Percentiles rank a stretch among this genome's conserved stretches.
phyloP scores from a whole-genome alignment of 2,329 filamentous ascomycete species.

The Beauveria pseudobassiana region DNA sequence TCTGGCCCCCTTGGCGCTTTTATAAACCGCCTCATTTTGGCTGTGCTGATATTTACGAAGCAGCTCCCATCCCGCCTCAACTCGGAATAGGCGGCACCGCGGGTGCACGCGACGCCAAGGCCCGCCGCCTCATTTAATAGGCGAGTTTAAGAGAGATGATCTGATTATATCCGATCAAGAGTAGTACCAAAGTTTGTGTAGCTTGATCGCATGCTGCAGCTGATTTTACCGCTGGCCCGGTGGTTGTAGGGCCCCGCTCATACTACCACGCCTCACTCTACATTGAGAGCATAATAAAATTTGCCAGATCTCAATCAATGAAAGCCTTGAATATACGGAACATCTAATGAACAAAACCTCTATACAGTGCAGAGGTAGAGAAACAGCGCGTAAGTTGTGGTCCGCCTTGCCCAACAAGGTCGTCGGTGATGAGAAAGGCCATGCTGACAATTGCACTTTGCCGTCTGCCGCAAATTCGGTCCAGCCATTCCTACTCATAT shows the following conservation, averaged over 20 bases:
- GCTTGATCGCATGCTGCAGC: neutral
- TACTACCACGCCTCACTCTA: neutral
- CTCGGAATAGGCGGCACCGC: neutral
- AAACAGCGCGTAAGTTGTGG: neutral
- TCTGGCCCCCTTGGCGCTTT: neutral
- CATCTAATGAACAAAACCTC: too few species aligned
- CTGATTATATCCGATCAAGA: too few species aligned
- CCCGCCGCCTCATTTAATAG: neutral
- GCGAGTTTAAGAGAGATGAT: neutral
- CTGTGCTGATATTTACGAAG: conserved; percentile 32
- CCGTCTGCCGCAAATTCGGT: too few species aligned
- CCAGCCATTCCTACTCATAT: too few species aligned
- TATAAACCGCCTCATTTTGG: neutral
- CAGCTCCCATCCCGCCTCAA: conserved; percentile 26
- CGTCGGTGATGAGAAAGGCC: neutral
- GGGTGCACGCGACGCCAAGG: neutral
- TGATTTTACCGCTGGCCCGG: too few species aligned
- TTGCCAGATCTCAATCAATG: neutral
- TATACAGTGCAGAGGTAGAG: too few species aligned
- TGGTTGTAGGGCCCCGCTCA: too few species aligned
- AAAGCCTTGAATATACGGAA: neutral
- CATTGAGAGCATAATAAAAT: neutral
- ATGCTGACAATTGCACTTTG: neutral
- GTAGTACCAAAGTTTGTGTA: too few species aligned
- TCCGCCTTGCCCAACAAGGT: neutral